Conservation (phyloP, 1,284 basidiomycete species). For the Athelia psychrophila region DNA sequence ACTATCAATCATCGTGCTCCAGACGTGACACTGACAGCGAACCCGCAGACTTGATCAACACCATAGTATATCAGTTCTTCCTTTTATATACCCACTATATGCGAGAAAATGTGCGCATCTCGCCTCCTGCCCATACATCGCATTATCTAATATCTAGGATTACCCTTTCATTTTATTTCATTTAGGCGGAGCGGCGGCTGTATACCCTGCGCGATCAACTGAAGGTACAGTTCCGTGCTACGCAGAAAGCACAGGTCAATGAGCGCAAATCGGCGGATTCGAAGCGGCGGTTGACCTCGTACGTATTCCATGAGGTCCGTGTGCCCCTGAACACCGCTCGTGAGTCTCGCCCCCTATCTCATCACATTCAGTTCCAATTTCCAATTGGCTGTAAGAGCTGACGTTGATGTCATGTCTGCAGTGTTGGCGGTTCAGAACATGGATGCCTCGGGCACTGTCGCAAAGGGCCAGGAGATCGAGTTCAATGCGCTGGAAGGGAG, state of each 20-base stretch:
- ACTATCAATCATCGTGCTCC: too few relatives aligned
- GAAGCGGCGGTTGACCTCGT: conserved; percentile 80
- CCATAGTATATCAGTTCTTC: conserved; percentile 60
- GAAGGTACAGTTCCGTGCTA: conserved; percentile 75
- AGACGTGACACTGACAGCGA: neutral
- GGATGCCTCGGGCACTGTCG: conserved; percentile 66
- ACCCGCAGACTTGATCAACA: conserved; percentile 63
- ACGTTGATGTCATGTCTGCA: conserved; percentile 24
- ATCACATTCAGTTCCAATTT: too few relatives aligned
- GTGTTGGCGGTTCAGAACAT: conserved; percentile 90
- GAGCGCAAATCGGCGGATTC: conserved; percentile 79
- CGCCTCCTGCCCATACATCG: too few relatives aligned
- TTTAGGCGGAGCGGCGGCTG: conserved; percentile 53
- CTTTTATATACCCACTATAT: conserved; percentile 55
- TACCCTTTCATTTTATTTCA: too few relatives aligned
- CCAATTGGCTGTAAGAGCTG: too few relatives aligned
- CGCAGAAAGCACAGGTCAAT: conserved; percentile 83
- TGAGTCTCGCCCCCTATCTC: conserved; percentile 32
- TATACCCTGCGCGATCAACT: conserved; percentile 68
- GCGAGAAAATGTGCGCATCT: conserved; percentile 40
- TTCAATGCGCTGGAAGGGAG: conserved; percentile 80
- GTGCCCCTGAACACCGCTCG: conserved; percentile 90
- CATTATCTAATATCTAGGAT: too few relatives aligned
- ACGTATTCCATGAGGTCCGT: conserved; percentile 82
- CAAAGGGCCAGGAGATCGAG: conserved; percentile 71